Conservation (phyloP, 345 rosid genomes). For the Lenwebbia sp. region DNA sequence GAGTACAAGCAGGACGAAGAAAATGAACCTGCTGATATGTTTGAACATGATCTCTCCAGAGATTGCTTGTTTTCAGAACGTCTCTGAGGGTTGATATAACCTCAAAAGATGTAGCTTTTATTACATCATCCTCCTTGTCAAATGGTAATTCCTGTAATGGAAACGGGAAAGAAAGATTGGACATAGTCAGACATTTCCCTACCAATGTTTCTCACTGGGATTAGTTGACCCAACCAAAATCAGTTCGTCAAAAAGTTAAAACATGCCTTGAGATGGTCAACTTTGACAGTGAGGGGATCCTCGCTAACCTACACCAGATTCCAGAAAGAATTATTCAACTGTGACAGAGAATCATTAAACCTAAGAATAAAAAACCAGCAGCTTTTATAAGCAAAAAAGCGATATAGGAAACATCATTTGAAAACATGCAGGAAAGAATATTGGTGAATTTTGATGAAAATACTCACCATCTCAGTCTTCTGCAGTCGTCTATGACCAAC, state of each 20-base stretch:
- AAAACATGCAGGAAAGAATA: neutral
- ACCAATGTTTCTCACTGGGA: neutral
- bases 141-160: conserved; percentile 66
- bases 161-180: neutral
- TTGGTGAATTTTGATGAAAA: neutral
- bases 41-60: conserved; percentile 96
- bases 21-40: conserved; percentile 68
- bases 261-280: conserved; percentile 90
- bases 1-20: neutral
- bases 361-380: neutral
- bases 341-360: neutral
- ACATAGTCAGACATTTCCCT: neutral
- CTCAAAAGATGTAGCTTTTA: conserved; percentile 91
- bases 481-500: conserved; percentile 92
- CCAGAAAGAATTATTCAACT: neutral
- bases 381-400: neutral
- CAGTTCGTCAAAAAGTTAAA: neutral
- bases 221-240: neutral
- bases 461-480: conserved; percentile 83
- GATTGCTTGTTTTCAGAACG: conserved; percentile 77
- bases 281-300: conserved; percentile 92
- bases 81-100: conserved; percentile 92
- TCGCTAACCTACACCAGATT: conserved; percentile 54
- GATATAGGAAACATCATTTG: neutral
- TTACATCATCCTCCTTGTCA: conserved; percentile 90